These are phyloP conservation scores for Globisporangium recalcitrans DNA, from an alignment of 352 stramenopile species.

Conservation along the genomic window DNA sequence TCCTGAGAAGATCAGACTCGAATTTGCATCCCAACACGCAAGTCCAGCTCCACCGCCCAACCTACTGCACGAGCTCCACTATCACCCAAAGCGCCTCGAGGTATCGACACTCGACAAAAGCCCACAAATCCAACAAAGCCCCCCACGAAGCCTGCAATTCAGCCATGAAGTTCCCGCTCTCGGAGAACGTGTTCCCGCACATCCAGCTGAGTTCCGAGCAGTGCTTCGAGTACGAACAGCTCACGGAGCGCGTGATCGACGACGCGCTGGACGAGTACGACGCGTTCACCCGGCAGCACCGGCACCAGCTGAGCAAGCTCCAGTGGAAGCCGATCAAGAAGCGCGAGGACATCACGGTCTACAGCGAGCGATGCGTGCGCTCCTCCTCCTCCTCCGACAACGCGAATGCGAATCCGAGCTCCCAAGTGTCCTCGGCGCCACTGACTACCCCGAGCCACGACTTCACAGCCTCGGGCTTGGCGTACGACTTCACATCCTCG, in stretches of 20 bases:
- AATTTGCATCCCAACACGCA: slow-evolving; percentile 3
- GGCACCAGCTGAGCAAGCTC: slow-evolving; percentile 26
- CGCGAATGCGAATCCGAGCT: not conserved
- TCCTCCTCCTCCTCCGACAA: not conserved
- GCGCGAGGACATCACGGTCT: slow-evolving; percentile 43
- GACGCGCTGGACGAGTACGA: slow-evolving; percentile 27
- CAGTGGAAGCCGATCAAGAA: slow-evolving; percentile 51
- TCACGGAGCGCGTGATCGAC: slow-evolving; percentile 28
- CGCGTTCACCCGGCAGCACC: slow-evolving; percentile 19
- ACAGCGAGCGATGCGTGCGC: slow-evolving; percentile 28
- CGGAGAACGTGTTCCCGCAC: slow-evolving; percentile 23
- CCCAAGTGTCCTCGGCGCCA: not conserved
- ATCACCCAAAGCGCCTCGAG: not conserved
- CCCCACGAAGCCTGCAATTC: too few species aligned
- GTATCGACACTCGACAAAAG: not conserved
- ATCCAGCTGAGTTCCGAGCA: slow-evolving; percentile 25
- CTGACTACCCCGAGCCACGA: not conserved
- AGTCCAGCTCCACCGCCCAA: not conserved
- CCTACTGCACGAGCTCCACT: not conserved
- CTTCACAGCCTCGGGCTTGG: not conserved
- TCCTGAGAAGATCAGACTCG: not conserved
- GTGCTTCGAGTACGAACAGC: slow-evolving; percentile 23
- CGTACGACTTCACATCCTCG: not conserved
- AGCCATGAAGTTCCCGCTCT: slow-evolving; percentile 29
- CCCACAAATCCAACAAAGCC: too few species aligned